Base-by-base conservation (phyloP, 2,329 filamentous ascomycete species). In the Grosmannia clavigera region DNA sequence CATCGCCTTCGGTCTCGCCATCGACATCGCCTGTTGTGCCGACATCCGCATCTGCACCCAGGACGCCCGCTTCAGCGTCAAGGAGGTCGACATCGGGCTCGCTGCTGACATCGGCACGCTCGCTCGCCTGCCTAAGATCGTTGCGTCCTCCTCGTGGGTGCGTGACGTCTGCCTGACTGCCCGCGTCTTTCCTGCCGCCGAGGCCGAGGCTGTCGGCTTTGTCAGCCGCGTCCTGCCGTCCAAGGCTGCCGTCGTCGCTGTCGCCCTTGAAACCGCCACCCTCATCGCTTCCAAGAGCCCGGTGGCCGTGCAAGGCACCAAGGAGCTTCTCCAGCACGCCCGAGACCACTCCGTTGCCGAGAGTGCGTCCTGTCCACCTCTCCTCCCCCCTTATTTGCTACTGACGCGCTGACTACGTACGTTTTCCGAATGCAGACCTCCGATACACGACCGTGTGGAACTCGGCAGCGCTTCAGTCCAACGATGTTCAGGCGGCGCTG, bases 371-470 rank as follows among this genome's bases (percentile, higher is more conserved):
- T 25, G n/a, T n/a, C 27, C 57, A 35, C 53, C 29, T 58, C 35
- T 50, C 57, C 31, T 29, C 33, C 46, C 14, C 5, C 4, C 11
- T 9, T 31, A 16, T n/a, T 31, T 19, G 50, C 57, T 33, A 38
- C 60, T 59, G 25, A 46, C 59, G 35, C 29, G 25, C 60, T 52
- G 10, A 3, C 31, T 19, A 31, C 14, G 7, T 14, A 43, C 19
- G 16, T n/a, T 19, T 2, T 9, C 19, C 16, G 10, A 46, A 46
- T n/a, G 16, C 64, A 86, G 84, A 84, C 55, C 74, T 97, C 70
- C 82, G 83, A 61, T 96, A 96, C 72, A 95, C 92, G 4, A 80
- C 83, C 12, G 80, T 94, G 1, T 96, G 92, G 92, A 97, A 97
- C 69, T 81, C 84, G 66, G 87, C 84, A 2, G 88, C 88, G 68